phyloP scores from a whole-genome alignment of 352 stramenopile genomes.

The Albugo laibachii region DNA sequence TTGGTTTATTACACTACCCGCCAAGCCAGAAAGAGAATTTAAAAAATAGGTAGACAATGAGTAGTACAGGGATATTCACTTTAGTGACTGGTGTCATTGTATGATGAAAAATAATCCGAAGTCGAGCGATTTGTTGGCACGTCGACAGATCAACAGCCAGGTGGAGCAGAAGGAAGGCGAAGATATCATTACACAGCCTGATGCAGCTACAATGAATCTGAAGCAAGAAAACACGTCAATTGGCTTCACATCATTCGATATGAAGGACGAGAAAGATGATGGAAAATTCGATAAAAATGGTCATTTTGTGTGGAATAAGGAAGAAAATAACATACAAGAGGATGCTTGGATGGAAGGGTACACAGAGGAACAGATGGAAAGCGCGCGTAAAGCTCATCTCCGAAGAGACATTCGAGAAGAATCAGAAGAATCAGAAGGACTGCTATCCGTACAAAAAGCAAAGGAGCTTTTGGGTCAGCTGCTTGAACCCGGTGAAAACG shows the following conservation, averaged over 20 bases:
- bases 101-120: background rate
- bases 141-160: background rate
- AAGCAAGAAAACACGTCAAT: conserved; percentile 1
- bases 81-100: no score
- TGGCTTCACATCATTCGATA: conserved; percentile 59
- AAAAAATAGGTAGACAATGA: no score
- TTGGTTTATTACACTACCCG: no score
- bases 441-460: conserved; percentile 3
- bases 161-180: conserved; percentile 4
- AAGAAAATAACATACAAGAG: conserved; percentile 54
- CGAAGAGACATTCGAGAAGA: no score
- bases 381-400: conserved; percentile 28
- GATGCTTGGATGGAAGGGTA: conserved; percentile 63
- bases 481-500: conserved; percentile 45
- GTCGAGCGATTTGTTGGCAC: background rate
- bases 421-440: no score
- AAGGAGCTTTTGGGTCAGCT: conserved; percentile 32
- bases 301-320: conserved; percentile 68
- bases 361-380: conserved; percentile 51
- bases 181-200: background rate
- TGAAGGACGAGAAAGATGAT: conserved; percentile 73
- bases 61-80: no score
- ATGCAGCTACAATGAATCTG: no score
- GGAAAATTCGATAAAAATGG: conserved; percentile 61
- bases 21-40: no score